Evolutionary conservation across 495 filamentous ascomycete species (phyloP).

Genomic region (Diplogelasinospora grovesii): DNA sequence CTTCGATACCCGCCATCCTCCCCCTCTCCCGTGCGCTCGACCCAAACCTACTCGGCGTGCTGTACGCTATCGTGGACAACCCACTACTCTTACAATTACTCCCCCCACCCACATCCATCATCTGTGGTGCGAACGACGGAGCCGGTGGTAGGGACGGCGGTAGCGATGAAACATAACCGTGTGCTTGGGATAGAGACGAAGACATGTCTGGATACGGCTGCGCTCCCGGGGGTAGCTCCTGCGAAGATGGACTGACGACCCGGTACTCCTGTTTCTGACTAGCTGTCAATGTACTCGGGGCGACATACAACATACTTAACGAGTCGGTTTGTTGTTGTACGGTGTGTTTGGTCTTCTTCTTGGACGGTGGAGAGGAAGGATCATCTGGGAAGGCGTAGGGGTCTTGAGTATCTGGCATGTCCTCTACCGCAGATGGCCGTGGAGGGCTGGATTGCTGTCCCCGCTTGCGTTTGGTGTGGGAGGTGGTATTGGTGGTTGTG

Average conservation of each 20-base stretch:
- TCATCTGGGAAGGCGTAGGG: constrained; percentile 15
- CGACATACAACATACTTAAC: constrained; percentile 12
- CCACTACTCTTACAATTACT: too few relatives aligned
- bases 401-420: constrained; percentile 13
- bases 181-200: neutral
- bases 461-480: constrained; percentile 17
- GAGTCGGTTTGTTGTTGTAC: constrained; percentile 12
- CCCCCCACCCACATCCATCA: too few relatives aligned
- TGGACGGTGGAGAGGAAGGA: constrained; percentile 4
- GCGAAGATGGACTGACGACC: constrained; percentile 5
- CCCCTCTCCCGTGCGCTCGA: too few relatives aligned
- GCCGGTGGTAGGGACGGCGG: too few relatives aligned
- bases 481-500: constrained; percentile 8
- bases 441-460: constrained; percentile 8
- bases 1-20: too few relatives aligned
- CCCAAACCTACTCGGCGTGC: too few relatives aligned
- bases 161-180: too few relatives aligned
- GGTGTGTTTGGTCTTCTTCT: constrained; percentile 5
- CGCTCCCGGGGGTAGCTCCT: too few relatives aligned
- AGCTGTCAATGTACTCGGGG: constrained; percentile 20
- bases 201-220: neutral
- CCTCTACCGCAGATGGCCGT: neutral
- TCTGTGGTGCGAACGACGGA: too few relatives aligned
- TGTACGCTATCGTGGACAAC: too few relatives aligned
- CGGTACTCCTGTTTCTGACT: constrained; percentile 24